Evolutionary conservation across 257 asterid species (phyloP).

Genomic region (Lantana camara): DNA sequence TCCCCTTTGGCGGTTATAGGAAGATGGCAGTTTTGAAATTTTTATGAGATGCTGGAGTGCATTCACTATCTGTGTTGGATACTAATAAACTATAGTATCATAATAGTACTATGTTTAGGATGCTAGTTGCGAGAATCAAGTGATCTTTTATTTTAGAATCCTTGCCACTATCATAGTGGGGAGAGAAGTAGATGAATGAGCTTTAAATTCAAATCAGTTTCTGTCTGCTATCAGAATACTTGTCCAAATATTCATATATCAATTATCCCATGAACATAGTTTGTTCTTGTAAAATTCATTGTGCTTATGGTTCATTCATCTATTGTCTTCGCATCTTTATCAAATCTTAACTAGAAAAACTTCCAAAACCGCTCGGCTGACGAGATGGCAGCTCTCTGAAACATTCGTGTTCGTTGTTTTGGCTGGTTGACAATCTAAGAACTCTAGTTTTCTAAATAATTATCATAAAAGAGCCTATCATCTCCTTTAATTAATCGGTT

Average conservation of each 20-base stretch:
- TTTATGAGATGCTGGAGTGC: background rate
- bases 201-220: background rate
- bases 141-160: background rate
- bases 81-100: no score
- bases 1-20: background rate
- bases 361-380: no score
- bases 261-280: background rate
- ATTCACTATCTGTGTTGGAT: constrained; percentile 1
- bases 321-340: no score
- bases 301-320: background rate
- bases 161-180: background rate
- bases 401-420: no score
- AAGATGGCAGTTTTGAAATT: constrained; percentile 6
- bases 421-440: no score
- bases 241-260: background rate
- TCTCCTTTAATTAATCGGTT: background rate
- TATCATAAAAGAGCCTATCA: no score
- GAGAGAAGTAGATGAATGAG: background rate
- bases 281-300: background rate
- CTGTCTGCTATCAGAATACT: background rate
- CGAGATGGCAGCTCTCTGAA: no score
- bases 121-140: background rate
- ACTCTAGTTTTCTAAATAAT: no score
- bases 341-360: no score
- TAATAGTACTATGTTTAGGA: no score